These are phyloP conservation scores for Tricholoma sp. DNA, from an alignment of 768 basidiomycete genomes.

Conservation along the genomic window DNA sequence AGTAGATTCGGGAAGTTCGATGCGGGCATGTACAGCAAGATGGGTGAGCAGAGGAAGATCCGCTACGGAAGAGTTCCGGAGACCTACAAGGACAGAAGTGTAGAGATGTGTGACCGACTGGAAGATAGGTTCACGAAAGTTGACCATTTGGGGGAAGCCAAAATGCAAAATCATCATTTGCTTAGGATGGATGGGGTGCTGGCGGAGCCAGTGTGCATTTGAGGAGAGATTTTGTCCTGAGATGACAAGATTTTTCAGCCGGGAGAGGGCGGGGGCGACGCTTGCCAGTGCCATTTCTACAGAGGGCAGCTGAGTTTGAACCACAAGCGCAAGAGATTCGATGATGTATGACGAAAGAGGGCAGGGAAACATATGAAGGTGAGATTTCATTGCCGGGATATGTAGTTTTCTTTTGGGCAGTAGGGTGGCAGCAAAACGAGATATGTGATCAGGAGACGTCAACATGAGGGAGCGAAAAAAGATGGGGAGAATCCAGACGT, in stretches of 20 bases:
- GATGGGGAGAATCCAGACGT: constrained; percentile 29
- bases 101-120: constrained; percentile 29
- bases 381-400: constrained; percentile 22
- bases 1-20: constrained; percentile 7
- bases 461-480: constrained; percentile 27
- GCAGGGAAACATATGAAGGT: constrained; percentile 22
- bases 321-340: constrained; percentile 26
- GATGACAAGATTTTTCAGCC: constrained; percentile 27
- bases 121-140: constrained; percentile 30
- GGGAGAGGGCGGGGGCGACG: constrained; percentile 26
- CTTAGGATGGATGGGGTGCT: constrained; percentile 24
- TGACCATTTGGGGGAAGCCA: constrained; percentile 27
- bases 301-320: constrained; percentile 26
- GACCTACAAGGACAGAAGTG: constrained; percentile 25
- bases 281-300: constrained; percentile 27
- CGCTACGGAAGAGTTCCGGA: constrained; percentile 24
- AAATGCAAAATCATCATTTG: constrained; percentile 28
- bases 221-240: constrained; percentile 27
- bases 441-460: constrained; percentile 21
- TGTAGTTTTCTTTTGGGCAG: constrained; percentile 22
- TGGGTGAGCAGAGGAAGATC: constrained; percentile 29
- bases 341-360: constrained; percentile 27
- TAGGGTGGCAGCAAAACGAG: constrained; percentile 24
- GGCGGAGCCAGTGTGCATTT: constrained; percentile 30
- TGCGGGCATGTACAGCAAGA: constrained; percentile 27